phyloP scores from a whole-genome alignment of 106 monocot species.

The Dendrobium chrysotoxum region DNA sequence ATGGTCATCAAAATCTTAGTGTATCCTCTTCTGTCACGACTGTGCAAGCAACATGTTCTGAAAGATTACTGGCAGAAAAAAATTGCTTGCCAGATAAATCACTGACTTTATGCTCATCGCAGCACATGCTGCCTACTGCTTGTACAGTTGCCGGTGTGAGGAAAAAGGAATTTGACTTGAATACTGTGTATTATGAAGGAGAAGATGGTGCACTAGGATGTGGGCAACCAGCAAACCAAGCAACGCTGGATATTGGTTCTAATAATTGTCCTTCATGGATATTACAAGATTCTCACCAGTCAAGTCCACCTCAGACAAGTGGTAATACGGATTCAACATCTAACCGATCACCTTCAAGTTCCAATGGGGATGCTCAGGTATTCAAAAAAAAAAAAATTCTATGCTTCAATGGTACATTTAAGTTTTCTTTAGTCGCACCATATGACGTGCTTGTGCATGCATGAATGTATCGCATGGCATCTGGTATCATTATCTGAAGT shows the following conservation, averaged over 20 bases:
- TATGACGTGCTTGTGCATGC: background rate
- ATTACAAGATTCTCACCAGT: constrained; percentile 34
- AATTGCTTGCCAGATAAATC: constrained; percentile 1
- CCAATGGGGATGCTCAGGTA: constrained; percentile 68
- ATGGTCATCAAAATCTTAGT: constrained; percentile 3
- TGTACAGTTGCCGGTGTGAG: constrained; percentile 5
- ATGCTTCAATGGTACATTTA: background rate
- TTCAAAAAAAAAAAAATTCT: no score
- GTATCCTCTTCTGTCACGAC: constrained; percentile 10
- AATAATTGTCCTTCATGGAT: constrained; percentile 28
- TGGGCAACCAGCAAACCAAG: constrained; percentile 13
- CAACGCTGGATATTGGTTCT: constrained; percentile 12
- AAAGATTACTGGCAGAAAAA: background rate
- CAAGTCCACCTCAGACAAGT: constrained; percentile 67
- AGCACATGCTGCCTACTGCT: constrained; percentile 15
- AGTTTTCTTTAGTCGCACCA: background rate
- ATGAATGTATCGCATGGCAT: background rate
- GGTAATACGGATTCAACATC: constrained; percentile 69
- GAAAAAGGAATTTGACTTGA: constrained; percentile 71
- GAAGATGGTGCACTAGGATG: constrained; percentile 15
- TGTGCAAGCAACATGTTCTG: constrained; percentile 9
- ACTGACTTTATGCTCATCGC: constrained; percentile 8
- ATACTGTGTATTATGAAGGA: constrained; percentile 40
- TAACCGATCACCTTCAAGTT: constrained; percentile 47
- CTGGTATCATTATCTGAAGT: background rate